Evolutionary conservation across 805 yeast species (phyloP).

Genomic region (Tetrapisispora taiwanensis): DNA sequence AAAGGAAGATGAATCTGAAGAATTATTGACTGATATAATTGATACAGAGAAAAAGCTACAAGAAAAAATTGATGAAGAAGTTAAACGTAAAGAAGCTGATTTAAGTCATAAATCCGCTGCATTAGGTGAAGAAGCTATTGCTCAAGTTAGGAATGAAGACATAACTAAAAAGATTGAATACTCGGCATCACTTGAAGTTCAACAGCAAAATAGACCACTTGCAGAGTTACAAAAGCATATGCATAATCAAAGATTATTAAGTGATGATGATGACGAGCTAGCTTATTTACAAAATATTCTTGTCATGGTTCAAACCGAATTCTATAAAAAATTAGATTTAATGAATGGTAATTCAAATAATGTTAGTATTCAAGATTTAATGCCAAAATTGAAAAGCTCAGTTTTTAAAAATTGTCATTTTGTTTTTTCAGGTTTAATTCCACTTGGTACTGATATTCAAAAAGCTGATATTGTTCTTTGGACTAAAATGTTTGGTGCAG

Average conservation of each 20-base stretch:
- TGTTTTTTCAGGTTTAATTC: slow-evolving; percentile 82
- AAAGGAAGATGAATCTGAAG: slow-evolving; percentile 25
- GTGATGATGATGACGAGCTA: slow-evolving; percentile 77
- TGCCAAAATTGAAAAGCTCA: slow-evolving; percentile 61
- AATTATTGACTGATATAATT: slow-evolving; percentile 26
- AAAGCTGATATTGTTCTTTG: slow-evolving; percentile 82
- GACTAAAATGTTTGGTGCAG: slow-evolving; percentile 88
- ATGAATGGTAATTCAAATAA: slow-evolving; percentile 36
- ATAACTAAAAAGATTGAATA: slow-evolving; percentile 52
- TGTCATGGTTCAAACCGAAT: slow-evolving; percentile 52
- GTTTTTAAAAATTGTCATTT: slow-evolving; percentile 63
- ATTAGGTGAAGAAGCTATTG: slow-evolving; percentile 15
- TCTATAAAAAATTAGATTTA: slow-evolving; percentile 41
- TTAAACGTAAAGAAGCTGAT: slow-evolving; percentile 29
- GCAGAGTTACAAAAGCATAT: slow-evolving; percentile 73
- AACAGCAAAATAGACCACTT: slow-evolving; percentile 72
- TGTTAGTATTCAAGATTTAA: slow-evolving; percentile 60
- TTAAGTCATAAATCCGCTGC: slow-evolving; percentile 24
- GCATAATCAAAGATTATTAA: slow-evolving; percentile 43
- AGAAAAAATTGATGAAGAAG: slow-evolving; percentile 26
- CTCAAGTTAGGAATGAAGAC: slow-evolving; percentile 35
- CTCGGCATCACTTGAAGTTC: slow-evolving; percentile 64
- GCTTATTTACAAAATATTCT: slow-evolving; percentile 52
- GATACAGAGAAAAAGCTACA: slow-evolving; percentile 25
- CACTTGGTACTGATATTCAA: slow-evolving; percentile 63